These are phyloP conservation scores for Amphirosellinia nigrospora DNA, from an alignment of 495 filamentous ascomycete genomes.

Conservation along the genomic window DNA sequence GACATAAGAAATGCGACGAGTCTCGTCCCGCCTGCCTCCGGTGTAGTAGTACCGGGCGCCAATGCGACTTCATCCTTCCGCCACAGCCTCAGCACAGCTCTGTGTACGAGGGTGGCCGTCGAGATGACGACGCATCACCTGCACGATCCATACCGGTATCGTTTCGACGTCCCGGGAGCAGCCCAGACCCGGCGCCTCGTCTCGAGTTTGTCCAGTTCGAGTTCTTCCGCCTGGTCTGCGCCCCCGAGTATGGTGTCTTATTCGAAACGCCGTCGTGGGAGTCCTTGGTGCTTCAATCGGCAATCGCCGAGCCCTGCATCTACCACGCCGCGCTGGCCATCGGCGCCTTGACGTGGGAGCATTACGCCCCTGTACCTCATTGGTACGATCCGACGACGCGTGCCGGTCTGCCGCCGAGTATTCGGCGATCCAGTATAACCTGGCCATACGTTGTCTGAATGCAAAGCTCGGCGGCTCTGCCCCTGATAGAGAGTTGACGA, in stretches of 20 bases:
- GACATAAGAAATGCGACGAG: constrained; percentile 58
- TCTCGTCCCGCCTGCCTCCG: constrained; percentile 54
- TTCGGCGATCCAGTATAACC: constrained; percentile 33
- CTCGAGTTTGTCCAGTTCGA: constrained; percentile 28
- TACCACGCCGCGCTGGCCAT: constrained; percentile 35
- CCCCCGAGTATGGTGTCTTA: constrained; percentile 32
- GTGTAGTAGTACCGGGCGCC: constrained; percentile 53
- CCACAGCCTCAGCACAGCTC: constrained; percentile 4
- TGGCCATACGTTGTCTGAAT: constrained; percentile 33
- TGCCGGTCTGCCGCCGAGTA: constrained; percentile 17
- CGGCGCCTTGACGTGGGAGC: constrained; percentile 29
- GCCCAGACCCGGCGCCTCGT: not conserved
- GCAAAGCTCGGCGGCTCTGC: constrained; percentile 26
- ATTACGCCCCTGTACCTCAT: constrained; percentile 30
- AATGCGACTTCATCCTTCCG: constrained; percentile 43
- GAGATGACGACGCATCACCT: not conserved
- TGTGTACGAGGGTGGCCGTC: not conserved
- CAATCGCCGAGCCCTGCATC: constrained; percentile 30
- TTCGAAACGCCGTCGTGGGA: constrained; percentile 33
- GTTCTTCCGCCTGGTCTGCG: constrained; percentile 33
- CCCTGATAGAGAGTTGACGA: constrained; percentile 20
- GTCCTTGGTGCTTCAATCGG: constrained; percentile 31
- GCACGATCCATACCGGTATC: not conserved
- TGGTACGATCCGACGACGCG: constrained; percentile 25
- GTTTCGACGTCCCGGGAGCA: not conserved